Evolutionary conservation across 2,329 filamentous ascomycete species (phyloP).

Genomic region (Penicillium hordei): DNA sequence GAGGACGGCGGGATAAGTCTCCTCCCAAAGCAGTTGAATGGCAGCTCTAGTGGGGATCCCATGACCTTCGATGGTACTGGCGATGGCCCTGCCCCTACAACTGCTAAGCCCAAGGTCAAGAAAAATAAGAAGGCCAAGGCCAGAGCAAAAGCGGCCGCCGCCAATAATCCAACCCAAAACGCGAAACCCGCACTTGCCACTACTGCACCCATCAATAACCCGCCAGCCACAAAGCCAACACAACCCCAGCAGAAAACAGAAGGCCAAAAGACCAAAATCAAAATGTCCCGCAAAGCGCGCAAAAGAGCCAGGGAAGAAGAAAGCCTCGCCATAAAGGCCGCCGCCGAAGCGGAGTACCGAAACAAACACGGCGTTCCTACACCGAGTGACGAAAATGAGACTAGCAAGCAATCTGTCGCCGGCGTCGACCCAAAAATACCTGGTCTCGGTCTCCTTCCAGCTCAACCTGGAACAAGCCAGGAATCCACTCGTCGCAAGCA

Average conservation of each 20-base stretch:
- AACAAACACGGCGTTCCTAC: neutral
- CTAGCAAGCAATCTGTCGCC: neutral
- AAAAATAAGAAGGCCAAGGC: constrained; percentile 3
- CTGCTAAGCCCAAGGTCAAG: neutral
- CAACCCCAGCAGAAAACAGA: neutral
- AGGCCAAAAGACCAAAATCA: neutral
- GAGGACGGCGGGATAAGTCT: constrained; percentile 21
- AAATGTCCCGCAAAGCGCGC: neutral
- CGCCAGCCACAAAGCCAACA: neutral
- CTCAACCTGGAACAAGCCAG: neutral
- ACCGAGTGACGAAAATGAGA: neutral
- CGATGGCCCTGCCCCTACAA: neutral
- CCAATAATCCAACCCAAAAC: neutral
- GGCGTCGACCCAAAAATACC: neutral
- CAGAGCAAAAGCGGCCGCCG: neutral
- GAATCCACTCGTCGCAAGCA: neutral
- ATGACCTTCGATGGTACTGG: neutral
- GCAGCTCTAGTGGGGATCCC: neutral
- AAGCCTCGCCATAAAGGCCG: neutral
- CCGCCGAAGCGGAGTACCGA: neutral
- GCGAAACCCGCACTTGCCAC: neutral
- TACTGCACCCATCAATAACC: neutral
- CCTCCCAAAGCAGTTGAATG: neutral
- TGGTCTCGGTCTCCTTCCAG: no score
- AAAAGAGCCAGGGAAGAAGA: neutral